Evolutionary conservation across 2,329 filamentous ascomycete genomes (phyloP), one percentile per base, ranked within the genome.

Genomic region (Orbilia blumenaviensis): DNA sequence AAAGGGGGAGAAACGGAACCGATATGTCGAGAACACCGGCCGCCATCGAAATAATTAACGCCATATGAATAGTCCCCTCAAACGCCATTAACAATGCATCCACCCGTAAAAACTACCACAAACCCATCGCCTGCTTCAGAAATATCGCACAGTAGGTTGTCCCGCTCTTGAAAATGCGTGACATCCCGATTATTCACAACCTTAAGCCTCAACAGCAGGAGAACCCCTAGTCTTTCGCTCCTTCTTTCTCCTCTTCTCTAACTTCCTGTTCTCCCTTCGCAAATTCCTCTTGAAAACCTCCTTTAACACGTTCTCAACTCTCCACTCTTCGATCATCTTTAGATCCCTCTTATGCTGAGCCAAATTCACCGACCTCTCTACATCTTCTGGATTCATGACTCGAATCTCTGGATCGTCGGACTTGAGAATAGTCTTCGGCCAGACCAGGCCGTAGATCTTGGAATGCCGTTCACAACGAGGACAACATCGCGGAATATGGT

Each of bases 381-480:
- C 73, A 23, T 71, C 66, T 21, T 77, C 73, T 36, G 66, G 73
- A 14, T 72, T 77, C 73, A 77, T 72, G 16, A 77, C 50, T 32
- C 73, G 32, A 25, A 64, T 16, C 23, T 91, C 89, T 69, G 88
- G 89, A 81, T 98, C 95, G 18, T 87, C 83, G 14, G 89, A 88
- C 25, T 91, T 89, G 77, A 87, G 91, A 74, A 97, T 91, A 0
- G 95, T 98, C 85, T 99, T 97, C 4, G 95, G 95, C 95, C 95
- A 99, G 69, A 91, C 86, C 81, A 92, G 97, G 0, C 96, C 96
- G 82, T 98, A 99, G 0, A 99, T 85, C 84, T 96, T 98, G 14
- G 92, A 96, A 81, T 99, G 95, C 0, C 95, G 89, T 84, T 99
- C 95, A 82, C 95, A 99, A 5, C 95, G 89, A 2, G 93, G 94